Percentiles rank a stretch among this genome's conserved stretches.
Evolutionary conservation across 2,329 filamentous ascomycete genomes (phyloP).

Genomic region (Fusarium pininemorale): DNA sequence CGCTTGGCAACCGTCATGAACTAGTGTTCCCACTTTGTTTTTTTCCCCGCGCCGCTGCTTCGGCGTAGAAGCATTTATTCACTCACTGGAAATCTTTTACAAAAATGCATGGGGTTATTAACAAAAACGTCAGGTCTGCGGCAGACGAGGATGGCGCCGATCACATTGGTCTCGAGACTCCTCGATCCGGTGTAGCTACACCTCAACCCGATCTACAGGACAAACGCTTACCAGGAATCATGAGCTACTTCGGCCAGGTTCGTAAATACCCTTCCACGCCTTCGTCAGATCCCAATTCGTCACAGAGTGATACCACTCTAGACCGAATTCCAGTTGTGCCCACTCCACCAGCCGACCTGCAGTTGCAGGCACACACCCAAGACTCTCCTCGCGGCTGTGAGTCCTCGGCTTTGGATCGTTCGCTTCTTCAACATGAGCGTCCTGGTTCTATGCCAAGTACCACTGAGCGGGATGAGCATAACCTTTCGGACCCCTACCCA

Average conservation of each 20-base stretch:
- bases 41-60: conserved; percentile 43
- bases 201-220: conserved; percentile 93
- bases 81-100: conserved; percentile 42
- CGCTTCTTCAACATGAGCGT: conserved; percentile 41
- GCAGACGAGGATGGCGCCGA: conserved; percentile 77
- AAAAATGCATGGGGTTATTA: conserved; percentile 59
- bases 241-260: conserved; percentile 99
- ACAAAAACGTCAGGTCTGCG: conserved; percentile 64
- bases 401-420: conserved; percentile 30
- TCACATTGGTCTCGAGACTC: conserved; percentile 85
- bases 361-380: conserved; percentile 42
- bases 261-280: conserved; percentile 77
- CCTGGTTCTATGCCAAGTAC: conserved; percentile 34
- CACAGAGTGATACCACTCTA: conserved; percentile 46
- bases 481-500: conserved; percentile 56
- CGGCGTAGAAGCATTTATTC: conserved; percentile 43
- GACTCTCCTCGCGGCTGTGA: conserved; percentile 36
- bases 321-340: conserved; percentile 38
- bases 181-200: conserved; percentile 90
- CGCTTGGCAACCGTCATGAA: conserved; percentile 53
- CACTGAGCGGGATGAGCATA: conserved; percentile 37
- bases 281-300: conserved; percentile 51
- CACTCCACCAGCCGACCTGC: conserved; percentile 46
- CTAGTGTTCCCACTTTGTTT: conserved; percentile 51
- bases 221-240: conserved; percentile 94